These are phyloP conservation scores for Goffeauzyma gilvescens DNA, from an alignment of 768 basidiomycete genomes.

Conservation along the genomic window DNA sequence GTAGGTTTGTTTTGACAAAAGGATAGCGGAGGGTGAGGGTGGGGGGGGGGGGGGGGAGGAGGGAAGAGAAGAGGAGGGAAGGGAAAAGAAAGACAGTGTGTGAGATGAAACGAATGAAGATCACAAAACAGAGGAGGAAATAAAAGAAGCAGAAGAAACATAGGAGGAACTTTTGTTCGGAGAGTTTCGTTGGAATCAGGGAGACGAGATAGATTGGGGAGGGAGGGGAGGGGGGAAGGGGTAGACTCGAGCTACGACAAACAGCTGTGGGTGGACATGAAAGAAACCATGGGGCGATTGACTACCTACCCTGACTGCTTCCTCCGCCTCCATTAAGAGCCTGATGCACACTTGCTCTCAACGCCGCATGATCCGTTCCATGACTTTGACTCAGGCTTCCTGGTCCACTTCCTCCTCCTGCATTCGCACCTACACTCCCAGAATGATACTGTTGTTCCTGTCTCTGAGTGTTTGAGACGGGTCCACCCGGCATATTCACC, in stretches of 20 bases:
- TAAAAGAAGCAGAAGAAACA: too few relatives aligned
- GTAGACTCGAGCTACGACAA: neutral
- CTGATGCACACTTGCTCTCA: constrained; percentile 20
- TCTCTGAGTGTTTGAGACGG: neutral
- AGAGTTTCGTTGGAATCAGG: too few relatives aligned
- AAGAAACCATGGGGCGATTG: too few relatives aligned
- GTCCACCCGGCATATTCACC: neutral
- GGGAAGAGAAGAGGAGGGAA: neutral
- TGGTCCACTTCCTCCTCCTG: neutral
- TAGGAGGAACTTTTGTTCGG: too few relatives aligned
- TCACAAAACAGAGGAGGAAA: too few relatives aligned
- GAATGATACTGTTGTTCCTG: neutral
- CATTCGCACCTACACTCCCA: neutral
- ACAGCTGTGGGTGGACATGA: constrained; percentile 1
- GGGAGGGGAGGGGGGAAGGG: neutral
- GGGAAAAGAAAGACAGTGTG: too few relatives aligned
- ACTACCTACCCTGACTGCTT: neutral
- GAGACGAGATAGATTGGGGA: neutral
- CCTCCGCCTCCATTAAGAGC: constrained; percentile 9
- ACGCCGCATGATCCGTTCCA: constrained; percentile 13
- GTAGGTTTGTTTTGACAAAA: too few relatives aligned
- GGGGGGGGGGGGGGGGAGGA: neutral
- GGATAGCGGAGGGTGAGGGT: neutral
- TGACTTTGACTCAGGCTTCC: constrained; percentile 7
- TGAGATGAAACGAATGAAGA: too few relatives aligned